Evolutionary conservation across 179 eudicot genomes (phyloP), one percentile per base, ranked within the genome.

Genomic region (Silene coronaria): DNA sequence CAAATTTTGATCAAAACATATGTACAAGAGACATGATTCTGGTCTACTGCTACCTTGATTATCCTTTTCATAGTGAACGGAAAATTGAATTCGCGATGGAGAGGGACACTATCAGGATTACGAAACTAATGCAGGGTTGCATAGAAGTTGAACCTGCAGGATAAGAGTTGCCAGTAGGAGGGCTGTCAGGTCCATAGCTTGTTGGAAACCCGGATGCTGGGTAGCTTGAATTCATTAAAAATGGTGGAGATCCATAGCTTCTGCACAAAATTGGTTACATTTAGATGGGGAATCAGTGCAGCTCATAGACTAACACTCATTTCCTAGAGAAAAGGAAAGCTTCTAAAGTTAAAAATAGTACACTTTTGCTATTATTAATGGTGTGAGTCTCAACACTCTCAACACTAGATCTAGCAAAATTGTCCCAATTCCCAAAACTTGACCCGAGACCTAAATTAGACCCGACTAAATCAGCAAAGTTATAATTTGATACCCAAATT

Each of bases 61-160:
- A 79, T 74, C 75, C 30, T 64, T 77, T 69, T 42, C 4, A 77
- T 76, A 62, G 88, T 63, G 58, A 14, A 36, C 77, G 71, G 38
- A 82, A 72, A 71, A 85, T 53, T 21, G 87, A 76, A 77, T 78
- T 84, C 67, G 84, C 85, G 10, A 81, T 77, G 67, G 82, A 48
- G 17, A 77, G 55, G 24, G 84, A 84, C 48, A 84, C 72, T 76
- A 80, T 83, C 70, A 86, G 73, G 60, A 79, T 46, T 72, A 85
- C 55, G 84, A 83, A 79, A 14, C 85, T 63, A 23, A 89, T 57
- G 76, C 84, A 75, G 16, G 87, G 96, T 75, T 78, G 87, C 70
- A 82, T 66, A 58, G 38, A 27, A 61, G 76, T 76, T 21, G 96
- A 88, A 58, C 68, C 84, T 32, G 85, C 73, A 9, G 87, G 81